Percentiles rank a stretch among this genome's conserved stretches.
Evolutionary conservation across 2,329 filamentous ascomycete species (phyloP).

Genomic region (Fusarium sublunatum): DNA sequence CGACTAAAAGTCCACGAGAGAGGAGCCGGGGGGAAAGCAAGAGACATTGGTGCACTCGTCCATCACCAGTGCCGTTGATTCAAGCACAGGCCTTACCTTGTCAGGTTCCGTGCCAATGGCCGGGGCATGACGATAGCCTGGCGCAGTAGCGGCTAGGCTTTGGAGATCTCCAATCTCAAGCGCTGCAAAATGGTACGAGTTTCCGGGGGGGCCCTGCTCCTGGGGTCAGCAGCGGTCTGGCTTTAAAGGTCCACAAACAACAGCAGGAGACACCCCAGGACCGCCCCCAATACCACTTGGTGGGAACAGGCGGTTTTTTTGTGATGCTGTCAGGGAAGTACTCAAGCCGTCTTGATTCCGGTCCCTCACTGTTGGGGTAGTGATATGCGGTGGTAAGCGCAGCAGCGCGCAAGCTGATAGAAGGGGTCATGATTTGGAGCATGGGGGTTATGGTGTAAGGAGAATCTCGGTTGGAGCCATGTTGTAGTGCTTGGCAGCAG

Average conservation of each 20-base stretch:
- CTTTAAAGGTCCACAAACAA: slow-evolving; percentile 34
- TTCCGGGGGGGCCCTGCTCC: slow-evolving; percentile 38
- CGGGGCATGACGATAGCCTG: slow-evolving; percentile 42
- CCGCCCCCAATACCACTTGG: slow-evolving; percentile 38
- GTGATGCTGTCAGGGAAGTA: slow-evolving; percentile 18
- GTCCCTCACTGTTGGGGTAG: slow-evolving; percentile 7
- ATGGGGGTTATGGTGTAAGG: slow-evolving; percentile 9
- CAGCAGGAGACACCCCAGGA: slow-evolving; percentile 33
- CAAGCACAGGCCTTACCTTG: slow-evolving; percentile 27
- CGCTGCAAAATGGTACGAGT: slow-evolving; percentile 46
- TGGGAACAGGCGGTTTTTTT: slow-evolving; percentile 26
- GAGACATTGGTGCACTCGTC: slow-evolving; percentile 33
- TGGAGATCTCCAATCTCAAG: slow-evolving; percentile 48
- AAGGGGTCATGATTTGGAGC: slow-evolving; percentile 2
- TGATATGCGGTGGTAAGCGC: slow-evolving; percentile 7
- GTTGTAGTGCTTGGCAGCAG: slow-evolving; percentile 33
- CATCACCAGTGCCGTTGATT: slow-evolving; percentile 29
- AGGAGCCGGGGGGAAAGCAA: slow-evolving; percentile 20
- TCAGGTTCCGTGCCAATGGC: slow-evolving; percentile 41
- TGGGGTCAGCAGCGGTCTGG: slow-evolving; percentile 42
- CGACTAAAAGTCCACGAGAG: not conserved
- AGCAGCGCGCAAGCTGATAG: slow-evolving; percentile 14
- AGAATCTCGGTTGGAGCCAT: slow-evolving; percentile 17
- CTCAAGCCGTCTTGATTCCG: slow-evolving; percentile 15
- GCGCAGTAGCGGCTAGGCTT: slow-evolving; percentile 44